Base-by-base conservation (phyloP, 2,329 filamentous ascomycete species). In the Xylariaceae sp. region DNA sequence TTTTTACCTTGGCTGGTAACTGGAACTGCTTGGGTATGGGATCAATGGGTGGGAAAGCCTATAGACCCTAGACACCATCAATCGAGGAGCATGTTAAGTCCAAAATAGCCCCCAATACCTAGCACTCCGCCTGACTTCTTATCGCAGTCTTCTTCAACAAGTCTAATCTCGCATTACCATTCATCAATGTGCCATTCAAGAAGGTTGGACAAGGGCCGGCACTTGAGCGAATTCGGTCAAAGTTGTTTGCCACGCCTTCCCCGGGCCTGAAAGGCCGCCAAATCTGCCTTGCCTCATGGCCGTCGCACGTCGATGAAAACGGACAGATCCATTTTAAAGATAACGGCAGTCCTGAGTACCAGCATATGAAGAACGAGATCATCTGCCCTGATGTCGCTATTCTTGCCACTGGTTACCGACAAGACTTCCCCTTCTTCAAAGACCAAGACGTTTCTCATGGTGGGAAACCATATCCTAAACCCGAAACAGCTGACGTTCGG, bases 341-440 rank as follows among this genome's bases (percentile, higher is more conserved):
- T 15, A 61, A 55, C 32, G 53, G 53, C 0, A 37, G 54, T 2
- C 51, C 55, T 0, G 62, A 63, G 39, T 57, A 56, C 8, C 44
- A 52, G 6, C 37, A 19, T 4, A 59, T 64, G 38, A 54, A 49
- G 19, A 35, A 48, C 1, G 50, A 54, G 18, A 19, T 4, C 4
- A 52, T 69, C 19, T 63, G 62, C 31, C 65, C 71, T 0, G 71
- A 74, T 42, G 51, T 75, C 0, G 51, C 74, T 2, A 52, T 76
- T 9, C 64, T 72, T 37, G 67, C 67, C 3, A 76, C 73, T 0
- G 73, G 72, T 0, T 76, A 75, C 48, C 56, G 53, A 1, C 63
- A 65, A 19, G 52, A 56, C 2, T 71, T 74, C 34, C 52, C 50
- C 0, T 74, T 73, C 48, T 52, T 74, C 8, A n/a, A n/a, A 7